Evolutionary conservation across 208 protist species (phyloP).

Genomic region (Trypanosomatidae sp.): DNA sequence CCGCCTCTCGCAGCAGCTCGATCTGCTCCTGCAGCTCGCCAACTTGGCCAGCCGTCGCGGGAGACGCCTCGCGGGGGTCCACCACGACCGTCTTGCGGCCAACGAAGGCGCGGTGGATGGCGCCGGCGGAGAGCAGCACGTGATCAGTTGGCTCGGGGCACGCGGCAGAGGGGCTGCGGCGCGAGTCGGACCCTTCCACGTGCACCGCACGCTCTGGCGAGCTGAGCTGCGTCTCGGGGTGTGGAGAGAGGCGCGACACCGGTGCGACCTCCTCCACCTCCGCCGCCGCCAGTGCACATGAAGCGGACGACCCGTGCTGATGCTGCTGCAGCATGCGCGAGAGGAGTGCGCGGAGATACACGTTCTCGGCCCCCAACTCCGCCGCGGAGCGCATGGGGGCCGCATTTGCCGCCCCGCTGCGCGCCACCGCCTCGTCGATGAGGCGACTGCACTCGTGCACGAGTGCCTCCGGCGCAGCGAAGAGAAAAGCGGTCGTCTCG

Average conservation of each 20-base stretch:
- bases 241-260: not conserved
- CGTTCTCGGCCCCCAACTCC: slow-evolving; percentile 40
- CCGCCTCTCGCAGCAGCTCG: slow-evolving; percentile 34
- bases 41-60: slow-evolving; percentile 13
- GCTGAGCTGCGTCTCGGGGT: too few relatives aligned
- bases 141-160: not conserved
- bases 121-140: not conserved
- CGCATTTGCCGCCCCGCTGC: not conserved
- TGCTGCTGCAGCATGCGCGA: slow-evolving; percentile 14
- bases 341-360: slow-evolving; percentile 29
- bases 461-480: too few relatives aligned
- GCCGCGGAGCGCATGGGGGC: not conserved
- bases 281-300: not conserved
- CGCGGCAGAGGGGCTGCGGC: slow-evolving; percentile 18
- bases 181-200: too few relatives aligned
- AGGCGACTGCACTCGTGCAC: too few relatives aligned
- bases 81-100: too few relatives aligned
- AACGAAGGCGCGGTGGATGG: too few relatives aligned
- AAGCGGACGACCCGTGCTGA: too few relatives aligned
- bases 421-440: too few relatives aligned
- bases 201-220: too few relatives aligned
- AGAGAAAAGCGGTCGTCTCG: too few relatives aligned
- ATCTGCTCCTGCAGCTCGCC: slow-evolving; percentile 29
- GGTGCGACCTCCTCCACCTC: not conserved
- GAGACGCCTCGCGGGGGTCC: not conserved